phyloP scores from a whole-genome alignment of 805 yeast genomes.

The Cephaloascus fragrans region DNA sequence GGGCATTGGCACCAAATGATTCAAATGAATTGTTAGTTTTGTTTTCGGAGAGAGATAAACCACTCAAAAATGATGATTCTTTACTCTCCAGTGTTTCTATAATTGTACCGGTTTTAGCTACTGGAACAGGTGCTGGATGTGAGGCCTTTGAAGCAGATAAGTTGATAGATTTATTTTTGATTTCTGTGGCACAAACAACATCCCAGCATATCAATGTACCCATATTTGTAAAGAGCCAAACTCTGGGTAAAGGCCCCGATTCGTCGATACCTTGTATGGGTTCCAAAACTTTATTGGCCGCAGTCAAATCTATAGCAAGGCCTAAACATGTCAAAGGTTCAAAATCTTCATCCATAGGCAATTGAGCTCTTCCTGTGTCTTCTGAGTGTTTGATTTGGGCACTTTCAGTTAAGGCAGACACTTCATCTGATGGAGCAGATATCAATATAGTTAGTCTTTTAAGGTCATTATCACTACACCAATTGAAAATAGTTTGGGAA shows the following conservation, averaged over 20 bases:
- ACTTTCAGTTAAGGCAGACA: conserved; percentile 31
- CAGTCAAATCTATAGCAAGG: conserved; percentile 47
- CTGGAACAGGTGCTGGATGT: no score
- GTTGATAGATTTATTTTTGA: conserved; percentile 24
- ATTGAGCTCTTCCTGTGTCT: conserved; percentile 63
- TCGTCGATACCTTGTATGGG: conserved; percentile 54
- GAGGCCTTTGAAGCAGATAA: no score
- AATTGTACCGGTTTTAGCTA: no score
- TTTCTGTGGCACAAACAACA: conserved; percentile 44
- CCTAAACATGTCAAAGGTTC: conserved; percentile 71
- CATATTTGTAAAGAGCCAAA: conserved; percentile 51
- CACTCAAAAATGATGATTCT: no score
- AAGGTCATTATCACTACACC: conserved; percentile 22
- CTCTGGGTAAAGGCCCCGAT: conserved; percentile 53
- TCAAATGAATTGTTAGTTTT: no score
- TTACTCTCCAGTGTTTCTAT: no score
- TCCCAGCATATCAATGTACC: conserved; percentile 61
- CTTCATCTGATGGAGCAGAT: conserved; percentile 57
- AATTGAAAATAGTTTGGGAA: conserved; percentile 22
- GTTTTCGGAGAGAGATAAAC: no score
- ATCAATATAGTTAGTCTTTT: conserved; percentile 32
- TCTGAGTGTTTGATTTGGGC: conserved; percentile 40
- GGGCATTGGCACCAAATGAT: no score
- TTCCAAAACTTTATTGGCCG: conserved; percentile 29
- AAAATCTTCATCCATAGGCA: conserved; percentile 61